These are phyloP conservation scores for Thielaviopsis punctulata DNA, from an alignment of 2,329 filamentous ascomycete genomes.

Conservation along the genomic window DNA sequence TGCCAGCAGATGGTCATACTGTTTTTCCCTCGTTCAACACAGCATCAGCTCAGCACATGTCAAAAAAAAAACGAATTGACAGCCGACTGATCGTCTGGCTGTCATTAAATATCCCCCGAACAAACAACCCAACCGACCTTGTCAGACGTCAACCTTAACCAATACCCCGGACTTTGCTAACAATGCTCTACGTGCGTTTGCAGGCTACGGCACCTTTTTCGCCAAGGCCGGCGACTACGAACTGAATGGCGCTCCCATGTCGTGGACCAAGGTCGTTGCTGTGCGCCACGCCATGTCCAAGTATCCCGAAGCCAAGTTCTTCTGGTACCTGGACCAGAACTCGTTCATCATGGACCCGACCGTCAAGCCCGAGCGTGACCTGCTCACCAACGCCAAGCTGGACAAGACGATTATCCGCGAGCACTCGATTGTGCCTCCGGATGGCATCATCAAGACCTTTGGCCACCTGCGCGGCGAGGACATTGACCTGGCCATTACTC, in stretches of 20 bases:
- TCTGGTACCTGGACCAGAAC: constrained; percentile 78
- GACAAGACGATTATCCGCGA: constrained; percentile 72
- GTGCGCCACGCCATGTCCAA: constrained; percentile 75
- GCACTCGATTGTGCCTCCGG: constrained; percentile 74
- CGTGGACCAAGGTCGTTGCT: constrained; percentile 69
- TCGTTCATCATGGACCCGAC: constrained; percentile 76
- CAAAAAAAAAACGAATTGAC: neutral
- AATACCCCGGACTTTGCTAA: constrained; percentile 4
- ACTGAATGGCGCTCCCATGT: constrained; percentile 38
- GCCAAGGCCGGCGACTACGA: constrained; percentile 62
- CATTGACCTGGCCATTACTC: constrained; percentile 66
- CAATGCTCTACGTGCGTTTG: neutral
- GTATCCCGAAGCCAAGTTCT: constrained; percentile 57
- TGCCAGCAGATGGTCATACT: neutral
- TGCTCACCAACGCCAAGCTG: constrained; percentile 50
- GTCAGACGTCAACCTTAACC: neutral
- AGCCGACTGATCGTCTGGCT: too few species aligned
- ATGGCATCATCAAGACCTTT: constrained; percentile 95
- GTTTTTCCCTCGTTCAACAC: neutral
- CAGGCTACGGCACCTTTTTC: constrained; percentile 78
- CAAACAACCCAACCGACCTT: neutral
- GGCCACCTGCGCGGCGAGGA: constrained; percentile 58
- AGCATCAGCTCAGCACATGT: neutral
- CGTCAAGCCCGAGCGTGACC: constrained; percentile 48
- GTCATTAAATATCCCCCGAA: neutral